Base-by-base conservation (phyloP, 1,284 basidiomycete species). In the Phellinidium pouzarii region DNA sequence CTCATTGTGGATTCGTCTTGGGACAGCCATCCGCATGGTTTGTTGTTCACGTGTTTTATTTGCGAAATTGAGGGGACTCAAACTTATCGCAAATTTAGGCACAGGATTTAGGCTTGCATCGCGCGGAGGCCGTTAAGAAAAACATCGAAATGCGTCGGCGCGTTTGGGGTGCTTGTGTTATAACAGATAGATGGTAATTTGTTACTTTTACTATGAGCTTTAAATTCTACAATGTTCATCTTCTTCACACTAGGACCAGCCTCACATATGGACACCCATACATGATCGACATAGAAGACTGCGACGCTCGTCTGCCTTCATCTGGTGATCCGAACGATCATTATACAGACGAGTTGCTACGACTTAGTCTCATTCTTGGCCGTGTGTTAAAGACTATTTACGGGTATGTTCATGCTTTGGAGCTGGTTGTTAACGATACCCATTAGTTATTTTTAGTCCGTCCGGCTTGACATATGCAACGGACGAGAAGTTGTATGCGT, bases 281-380 rank as follows among this genome's bases (percentile, higher is more conserved):
- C 66, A 87, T 94, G 82, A 93, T 96, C 59, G 91, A 95, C 66
- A 80, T 96, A 2, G 82, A 87, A 59, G 94, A 96, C 67, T 97
- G 94, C 67, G 94, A 97, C 66, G 87, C 89, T 11, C 82, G 92
- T 41, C 71, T 95, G 31, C 92, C 91, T 3, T 90, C 76, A 60
- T 88, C 82, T 48, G 89, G 77, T 14, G 82, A 88, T 60, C 75
- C 79, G 19, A 75, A 80, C 40, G 82, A 85, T 59, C 71, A 83
- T 58, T 91, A 91, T 67, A 79, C 90, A 74, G 84, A 87, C 60
- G 89, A 94, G 69, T 81, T 95, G 58, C 83, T 94, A 54, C 84
- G 92, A 56, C 71, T 97, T 50, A 90, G 89, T 53, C 84, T 95
- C 56, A 75, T 96, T 47, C 77, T 95, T 34, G 93, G 93, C 1